phyloP scores from a whole-genome alignment of 495 filamentous ascomycete genomes.

The Tricharina praecox region DNA sequence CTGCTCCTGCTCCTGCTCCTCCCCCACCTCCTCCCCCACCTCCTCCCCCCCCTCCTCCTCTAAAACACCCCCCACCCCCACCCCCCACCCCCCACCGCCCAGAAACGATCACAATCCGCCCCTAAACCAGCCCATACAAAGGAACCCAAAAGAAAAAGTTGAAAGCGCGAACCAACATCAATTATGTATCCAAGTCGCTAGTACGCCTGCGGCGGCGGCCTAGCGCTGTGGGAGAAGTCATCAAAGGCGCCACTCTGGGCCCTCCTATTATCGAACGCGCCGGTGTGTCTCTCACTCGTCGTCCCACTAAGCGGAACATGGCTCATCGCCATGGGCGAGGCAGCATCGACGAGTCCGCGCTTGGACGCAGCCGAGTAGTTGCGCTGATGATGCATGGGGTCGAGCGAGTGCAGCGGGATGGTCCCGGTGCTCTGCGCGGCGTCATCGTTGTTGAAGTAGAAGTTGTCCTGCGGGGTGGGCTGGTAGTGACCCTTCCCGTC shows the following conservation, averaged over 20 bases:
- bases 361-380: conserved; percentile 7
- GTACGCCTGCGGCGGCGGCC: no score
- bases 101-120: no score
- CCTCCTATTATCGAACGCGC: neutral
- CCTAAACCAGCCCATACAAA: conserved; percentile 31
- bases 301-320: neutral
- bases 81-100: no score
- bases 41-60: no score
- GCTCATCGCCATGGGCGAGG: conserved; percentile 12
- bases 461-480: conserved; percentile 15
- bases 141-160: neutral
- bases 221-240: no score
- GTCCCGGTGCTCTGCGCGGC: conserved; percentile 8
- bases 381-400: conserved; percentile 9
- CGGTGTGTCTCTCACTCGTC: neutral
- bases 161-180: neutral
- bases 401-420: conserved; percentile 19
- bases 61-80: no score
- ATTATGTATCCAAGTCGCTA: neutral
- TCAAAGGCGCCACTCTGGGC: neutral
- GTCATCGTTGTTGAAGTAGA: conserved; percentile 16
- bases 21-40: no score
- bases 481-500: conserved; percentile 25
- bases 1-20: no score
- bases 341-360: conserved; percentile 7